Base-by-base conservation (phyloP, 1,139 yeast species). In the Taiozyma onychis region DNA sequence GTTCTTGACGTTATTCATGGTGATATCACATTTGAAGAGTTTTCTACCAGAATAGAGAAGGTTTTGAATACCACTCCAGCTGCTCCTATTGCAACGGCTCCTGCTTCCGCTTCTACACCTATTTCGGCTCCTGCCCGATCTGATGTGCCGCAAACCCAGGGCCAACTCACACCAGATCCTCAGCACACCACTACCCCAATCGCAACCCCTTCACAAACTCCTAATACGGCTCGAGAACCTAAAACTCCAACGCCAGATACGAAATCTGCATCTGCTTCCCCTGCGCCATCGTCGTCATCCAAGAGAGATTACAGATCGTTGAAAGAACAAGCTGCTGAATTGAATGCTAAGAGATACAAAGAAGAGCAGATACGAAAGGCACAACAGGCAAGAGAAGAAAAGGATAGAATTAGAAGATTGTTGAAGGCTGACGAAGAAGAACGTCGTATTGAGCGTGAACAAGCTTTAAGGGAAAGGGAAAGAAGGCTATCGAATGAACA, bases 341-440 rank as follows among this genome's bases (percentile, higher is more conserved):
- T 66, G 1, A 64, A 72, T 2, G 72, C 75, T 9, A 57, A 59
- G 35, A 65, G 64, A 47, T 74, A 78, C 58, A 74, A 73, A 49
- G 73, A 72, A 48, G 70, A 73, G 51, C 68, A 73, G 16, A 58
- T 66, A 30, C 70, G 67, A 48, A 73, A 72, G 48, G 66, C 63
- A 43, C 64, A 62, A 48, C 57, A 59, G 13, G 80, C 75, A 18
- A 63, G 56, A 21, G 76, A 75, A 47, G 90, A 84, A 55, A 74
- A 76, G 43, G 74, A 75, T 46, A 70, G 88, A n/a, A 74, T 84
- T 18, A 63, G 80, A 48, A 70, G 71, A 37, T 66, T 82, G 24
- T 61, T 81, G 48, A 70, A 74, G 52, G 72, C 76, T 1, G 88
- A 83, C 59, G 69, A 75, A 47, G 70, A 70, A 44, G 86, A 82